Percentiles rank a stretch among this genome's conserved stretches.
These are phyloP conservation scores for Diversispora eburnea DNA, from an alignment of 192 early-diverging fungal species.

Conservation along the genomic window DNA sequence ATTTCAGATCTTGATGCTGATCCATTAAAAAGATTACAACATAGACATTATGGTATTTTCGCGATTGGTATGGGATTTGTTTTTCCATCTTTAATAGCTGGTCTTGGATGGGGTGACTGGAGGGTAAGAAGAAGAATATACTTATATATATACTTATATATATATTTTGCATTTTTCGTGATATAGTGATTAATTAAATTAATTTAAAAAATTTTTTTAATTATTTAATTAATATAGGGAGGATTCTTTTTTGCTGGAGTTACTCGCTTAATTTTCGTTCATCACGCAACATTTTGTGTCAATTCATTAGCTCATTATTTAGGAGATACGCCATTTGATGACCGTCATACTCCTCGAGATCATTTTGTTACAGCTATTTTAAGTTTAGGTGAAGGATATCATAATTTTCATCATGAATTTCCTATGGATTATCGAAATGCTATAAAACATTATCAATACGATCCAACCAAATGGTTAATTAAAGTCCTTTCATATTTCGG, in stretches of 20 bases:
- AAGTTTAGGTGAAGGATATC: conserved; percentile 83
- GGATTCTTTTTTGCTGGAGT: conserved; percentile 77
- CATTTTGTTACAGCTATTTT: conserved; percentile 78
- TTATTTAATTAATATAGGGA: conserved; percentile 40
- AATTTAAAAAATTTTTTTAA: not conserved
- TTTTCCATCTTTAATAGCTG: conserved; percentile 80
- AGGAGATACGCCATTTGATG: conserved; percentile 78
- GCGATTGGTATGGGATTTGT: conserved; percentile 71
- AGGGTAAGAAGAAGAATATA: conserved; percentile 17
- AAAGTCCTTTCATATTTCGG: conserved; percentile 55
- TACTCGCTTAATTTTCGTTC: conserved; percentile 69
- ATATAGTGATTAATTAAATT: not conserved
- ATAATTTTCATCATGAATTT: conserved; percentile 90
- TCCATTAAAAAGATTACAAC: conserved; percentile 70
- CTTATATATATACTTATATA: not conserved
- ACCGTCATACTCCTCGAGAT: conserved; percentile 77
- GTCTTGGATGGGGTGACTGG: conserved; percentile 82
- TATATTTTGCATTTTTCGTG: not conserved
- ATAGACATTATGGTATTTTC: conserved; percentile 70
- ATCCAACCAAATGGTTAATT: conserved; percentile 88
- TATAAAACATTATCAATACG: conserved; percentile 74
- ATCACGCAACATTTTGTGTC: conserved; percentile 88
- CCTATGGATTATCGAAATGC: conserved; percentile 87
- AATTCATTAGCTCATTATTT: conserved; percentile 83
- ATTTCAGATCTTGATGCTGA: conserved; percentile 75